Evolutionary conservation across 225 moss, liverwort and hornwort species (phyloP).

Genomic region (Takakia lepidozioides): DNA sequence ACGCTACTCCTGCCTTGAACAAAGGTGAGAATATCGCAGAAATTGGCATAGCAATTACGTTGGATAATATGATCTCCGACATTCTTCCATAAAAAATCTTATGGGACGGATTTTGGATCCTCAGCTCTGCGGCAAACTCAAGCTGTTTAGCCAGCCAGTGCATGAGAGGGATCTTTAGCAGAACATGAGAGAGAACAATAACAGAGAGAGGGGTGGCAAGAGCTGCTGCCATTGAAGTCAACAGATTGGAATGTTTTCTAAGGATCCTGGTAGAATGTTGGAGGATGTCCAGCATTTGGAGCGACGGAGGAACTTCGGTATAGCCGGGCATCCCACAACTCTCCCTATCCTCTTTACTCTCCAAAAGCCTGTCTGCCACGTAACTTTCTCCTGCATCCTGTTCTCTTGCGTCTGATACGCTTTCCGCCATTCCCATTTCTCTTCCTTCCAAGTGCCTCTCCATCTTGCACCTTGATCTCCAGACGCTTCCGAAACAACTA

Average conservation of each 20-base stretch:
- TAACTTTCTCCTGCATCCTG: too few species aligned
- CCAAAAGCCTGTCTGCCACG: too few species aligned
- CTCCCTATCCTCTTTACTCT: slow-evolving; percentile 16
- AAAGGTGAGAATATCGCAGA: slow-evolving; percentile 59
- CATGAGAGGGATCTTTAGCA: slow-evolving; percentile 58
- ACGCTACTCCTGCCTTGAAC: slow-evolving; percentile 71
- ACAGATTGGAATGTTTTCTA: slow-evolving; percentile 54
- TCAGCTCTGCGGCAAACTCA: slow-evolving; percentile 33
- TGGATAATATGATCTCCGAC: slow-evolving; percentile 69
- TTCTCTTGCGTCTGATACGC: too few species aligned
- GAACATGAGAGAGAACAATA: slow-evolving; percentile 72
- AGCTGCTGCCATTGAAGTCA: slow-evolving; percentile 51
- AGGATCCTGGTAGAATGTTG: slow-evolving; percentile 75
- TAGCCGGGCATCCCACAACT: slow-evolving; percentile 38
- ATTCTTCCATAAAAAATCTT: slow-evolving; percentile 56
- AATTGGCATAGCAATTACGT: slow-evolving; percentile 72
- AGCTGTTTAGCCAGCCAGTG: slow-evolving; percentile 44
- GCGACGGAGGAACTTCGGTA: slow-evolving; percentile 30
- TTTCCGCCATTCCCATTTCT: too few species aligned
- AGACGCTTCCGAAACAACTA: too few species aligned
- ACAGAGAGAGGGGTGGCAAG: slow-evolving; percentile 68
- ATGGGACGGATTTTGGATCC: slow-evolving; percentile 43
- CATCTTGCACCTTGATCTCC: too few species aligned
- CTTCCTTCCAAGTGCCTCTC: too few species aligned
- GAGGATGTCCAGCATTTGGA: slow-evolving; percentile 66